These are phyloP conservation scores for Medicago ruthenica DNA, from an alignment of 306 rosid species.

Conservation along the genomic window DNA sequence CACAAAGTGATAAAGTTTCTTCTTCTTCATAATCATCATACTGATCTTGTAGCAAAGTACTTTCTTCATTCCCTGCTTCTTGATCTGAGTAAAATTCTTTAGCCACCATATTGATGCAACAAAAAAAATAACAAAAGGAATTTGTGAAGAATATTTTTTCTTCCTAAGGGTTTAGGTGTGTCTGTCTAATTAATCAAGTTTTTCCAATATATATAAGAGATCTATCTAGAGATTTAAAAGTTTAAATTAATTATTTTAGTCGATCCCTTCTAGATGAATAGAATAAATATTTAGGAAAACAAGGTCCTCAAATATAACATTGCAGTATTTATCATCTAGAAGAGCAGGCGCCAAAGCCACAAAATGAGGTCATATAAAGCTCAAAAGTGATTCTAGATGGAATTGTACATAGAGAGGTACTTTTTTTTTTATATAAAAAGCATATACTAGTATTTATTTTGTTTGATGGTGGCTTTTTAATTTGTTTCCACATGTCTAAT, in stretches of 20 bases:
- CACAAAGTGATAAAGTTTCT: constrained; percentile 72
- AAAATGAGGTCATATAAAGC: not conserved
- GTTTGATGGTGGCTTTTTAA: constrained; percentile 36
- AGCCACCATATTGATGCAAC: constrained; percentile 48
- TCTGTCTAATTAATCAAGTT: constrained; percentile 22
- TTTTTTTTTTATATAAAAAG: not conserved
- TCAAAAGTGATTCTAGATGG: constrained; percentile 39
- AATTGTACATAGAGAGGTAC: not conserved
- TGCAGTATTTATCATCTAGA: constrained; percentile 54
- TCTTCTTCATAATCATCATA: constrained; percentile 57
- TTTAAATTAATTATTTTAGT: constrained; percentile 1
- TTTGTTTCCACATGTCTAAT: constrained; percentile 46
- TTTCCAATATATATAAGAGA: constrained; percentile 40
- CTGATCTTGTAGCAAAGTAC: constrained; percentile 44
- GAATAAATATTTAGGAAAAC: constrained; percentile 14
- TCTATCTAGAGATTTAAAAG: not conserved
- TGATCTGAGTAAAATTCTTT: constrained; percentile 28
- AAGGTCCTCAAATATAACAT: not conserved
- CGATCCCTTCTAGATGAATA: constrained; percentile 66
- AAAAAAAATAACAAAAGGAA: not conserved
- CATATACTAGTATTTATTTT: not conserved
- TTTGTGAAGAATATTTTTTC: constrained; percentile 8
- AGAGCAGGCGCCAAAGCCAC: constrained; percentile 50
- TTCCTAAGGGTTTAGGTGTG: not conserved
- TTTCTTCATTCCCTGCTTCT: constrained; percentile 42